phyloP scores from a whole-genome alignment of 73 alveolate species.

The Paramecium tetraurelia region DNA sequence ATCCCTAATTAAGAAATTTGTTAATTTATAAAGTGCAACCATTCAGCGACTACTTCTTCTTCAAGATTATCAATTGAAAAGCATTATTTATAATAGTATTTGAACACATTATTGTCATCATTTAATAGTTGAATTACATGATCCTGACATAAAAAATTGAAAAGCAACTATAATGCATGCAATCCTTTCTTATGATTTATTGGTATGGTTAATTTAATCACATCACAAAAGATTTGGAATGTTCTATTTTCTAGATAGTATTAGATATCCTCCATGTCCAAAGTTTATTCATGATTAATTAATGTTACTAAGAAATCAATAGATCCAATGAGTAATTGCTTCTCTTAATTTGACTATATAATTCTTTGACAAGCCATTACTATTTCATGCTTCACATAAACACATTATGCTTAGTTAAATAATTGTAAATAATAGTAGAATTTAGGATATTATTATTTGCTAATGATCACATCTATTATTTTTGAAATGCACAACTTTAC shows the following conservation, averaged over 20 bases:
- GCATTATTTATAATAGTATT: neutral
- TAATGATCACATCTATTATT: neutral
- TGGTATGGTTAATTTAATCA: neutral
- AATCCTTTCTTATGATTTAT: neutral
- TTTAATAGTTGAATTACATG: neutral
- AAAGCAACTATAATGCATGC: neutral
- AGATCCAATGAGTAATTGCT: neutral
- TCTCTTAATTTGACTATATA: neutral
- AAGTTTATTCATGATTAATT: neutral
- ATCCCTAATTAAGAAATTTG: neutral
- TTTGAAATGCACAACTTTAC: neutral
- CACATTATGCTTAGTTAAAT: slow-evolving; percentile 37
- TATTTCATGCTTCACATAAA: neutral
- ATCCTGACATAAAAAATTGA: neutral
- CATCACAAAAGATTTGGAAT: neutral
- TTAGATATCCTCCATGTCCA: neutral
- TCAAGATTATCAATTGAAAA: neutral
- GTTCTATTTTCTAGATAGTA: slow-evolving; percentile 8
- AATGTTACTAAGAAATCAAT: neutral
- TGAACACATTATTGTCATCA: slow-evolving; percentile 7
- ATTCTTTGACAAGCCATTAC: neutral
- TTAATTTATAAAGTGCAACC: neutral
- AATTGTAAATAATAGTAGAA: neutral
- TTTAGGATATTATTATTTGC: neutral
- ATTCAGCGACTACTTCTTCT: neutral